Conservation (phyloP, 2,329 filamentous ascomycete genomes). For the Cercospora sp. region DNA sequence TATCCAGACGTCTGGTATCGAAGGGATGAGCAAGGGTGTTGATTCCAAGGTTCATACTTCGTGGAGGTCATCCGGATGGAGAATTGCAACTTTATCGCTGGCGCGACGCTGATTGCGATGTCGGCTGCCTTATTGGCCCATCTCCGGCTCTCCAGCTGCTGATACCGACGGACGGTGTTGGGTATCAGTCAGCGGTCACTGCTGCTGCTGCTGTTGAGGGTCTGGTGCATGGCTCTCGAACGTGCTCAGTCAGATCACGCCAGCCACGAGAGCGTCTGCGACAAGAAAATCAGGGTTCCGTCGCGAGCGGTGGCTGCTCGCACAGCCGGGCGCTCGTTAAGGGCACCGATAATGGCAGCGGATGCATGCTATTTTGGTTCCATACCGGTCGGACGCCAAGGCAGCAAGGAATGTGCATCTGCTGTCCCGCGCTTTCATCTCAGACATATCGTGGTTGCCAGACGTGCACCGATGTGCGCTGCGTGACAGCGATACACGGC, state of each 20-base stretch:
- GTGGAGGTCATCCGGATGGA: background rate
- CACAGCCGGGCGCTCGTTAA: background rate
- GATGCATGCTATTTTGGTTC: conserved; percentile 1
- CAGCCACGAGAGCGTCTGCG: background rate
- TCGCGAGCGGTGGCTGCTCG: background rate
- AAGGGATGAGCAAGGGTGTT: conserved; percentile 2
- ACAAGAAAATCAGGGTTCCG: background rate
- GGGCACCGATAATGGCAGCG: background rate
- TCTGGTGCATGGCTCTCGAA: background rate
- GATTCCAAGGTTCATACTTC: background rate
- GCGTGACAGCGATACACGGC: background rate
- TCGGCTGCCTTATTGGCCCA: background rate
- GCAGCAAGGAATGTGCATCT: conserved; percentile 4
- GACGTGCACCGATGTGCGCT: background rate
- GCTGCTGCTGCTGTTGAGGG: background rate
- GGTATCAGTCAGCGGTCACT: background rate
- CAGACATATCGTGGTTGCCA: background rate
- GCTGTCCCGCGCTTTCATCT: conserved; percentile 1
- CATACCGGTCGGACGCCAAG: conserved; percentile 3
- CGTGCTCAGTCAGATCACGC: background rate
- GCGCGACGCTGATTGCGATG: background rate
- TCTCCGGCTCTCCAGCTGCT: conserved; percentile 4
- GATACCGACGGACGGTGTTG: background rate
- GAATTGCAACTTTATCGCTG: background rate
- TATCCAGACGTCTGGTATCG: background rate